Evolutionary conservation across 345 rosid genomes (phyloP).

Genomic region (Arabidopsis thaliana): DNA sequence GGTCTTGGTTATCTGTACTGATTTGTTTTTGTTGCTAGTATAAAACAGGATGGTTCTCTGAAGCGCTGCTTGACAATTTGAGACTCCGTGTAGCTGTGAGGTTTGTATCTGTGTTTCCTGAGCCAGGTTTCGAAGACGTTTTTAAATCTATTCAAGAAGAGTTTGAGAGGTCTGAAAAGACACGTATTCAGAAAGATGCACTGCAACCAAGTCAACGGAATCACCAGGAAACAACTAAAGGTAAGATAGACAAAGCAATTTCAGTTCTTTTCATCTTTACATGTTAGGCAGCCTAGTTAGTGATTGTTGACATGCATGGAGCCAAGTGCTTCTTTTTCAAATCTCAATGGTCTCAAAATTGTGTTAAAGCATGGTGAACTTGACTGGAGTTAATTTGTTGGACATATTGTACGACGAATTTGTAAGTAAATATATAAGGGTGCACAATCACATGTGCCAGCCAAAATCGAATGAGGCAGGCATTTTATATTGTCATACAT

Average conservation of each 20-base stretch:
- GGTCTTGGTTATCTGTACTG: neutral
- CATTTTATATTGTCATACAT: neutral
- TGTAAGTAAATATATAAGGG: neutral
- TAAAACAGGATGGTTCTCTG: constrained; percentile 87
- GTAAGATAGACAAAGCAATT: constrained; percentile 39
- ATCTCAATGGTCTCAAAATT: neutral
- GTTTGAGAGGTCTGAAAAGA: constrained; percentile 73
- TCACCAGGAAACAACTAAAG: constrained; percentile 51
- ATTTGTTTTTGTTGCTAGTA: constrained; percentile 54
- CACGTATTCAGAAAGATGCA: constrained; percentile 51
- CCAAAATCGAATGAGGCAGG: neutral
- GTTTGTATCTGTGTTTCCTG: constrained; percentile 72
- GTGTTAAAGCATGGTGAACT: neutral
- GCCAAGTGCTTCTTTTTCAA: neutral
- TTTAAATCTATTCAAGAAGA: constrained; percentile 65
- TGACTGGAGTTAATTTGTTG: neutral
- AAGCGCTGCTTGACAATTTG: constrained; percentile 62
- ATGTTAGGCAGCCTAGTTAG: constrained; percentile 21
- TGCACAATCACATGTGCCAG: neutral
- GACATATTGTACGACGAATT: constrained; percentile 1
- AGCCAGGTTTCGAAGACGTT: constrained; percentile 65
- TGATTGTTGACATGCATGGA: neutral
- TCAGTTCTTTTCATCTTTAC: neutral
- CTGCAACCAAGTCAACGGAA: constrained; percentile 51
- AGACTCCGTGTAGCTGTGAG: constrained; percentile 71